Percentiles rank a stretch among this genome's conserved stretches.
Conservation (phyloP, 371 early-diverging fungal species). For the Thermomucor indicae-seudaticae region DNA sequence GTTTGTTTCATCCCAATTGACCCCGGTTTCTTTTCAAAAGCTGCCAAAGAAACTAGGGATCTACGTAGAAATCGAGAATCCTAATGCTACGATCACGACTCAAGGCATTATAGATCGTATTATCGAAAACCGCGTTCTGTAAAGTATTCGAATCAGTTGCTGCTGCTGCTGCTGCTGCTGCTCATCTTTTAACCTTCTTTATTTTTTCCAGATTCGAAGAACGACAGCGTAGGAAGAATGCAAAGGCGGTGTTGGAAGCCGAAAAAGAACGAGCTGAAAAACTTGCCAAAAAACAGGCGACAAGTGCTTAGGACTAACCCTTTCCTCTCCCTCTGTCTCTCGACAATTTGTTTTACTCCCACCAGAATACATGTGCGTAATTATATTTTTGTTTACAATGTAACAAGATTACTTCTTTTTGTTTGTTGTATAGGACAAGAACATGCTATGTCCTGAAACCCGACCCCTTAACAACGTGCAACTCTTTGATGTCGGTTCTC, state of each 20-base stretch:
- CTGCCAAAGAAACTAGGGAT: slow-evolving; percentile 73
- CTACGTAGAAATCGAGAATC: slow-evolving; percentile 72
- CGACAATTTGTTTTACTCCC: too few species aligned
- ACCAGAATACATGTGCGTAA: too few species aligned
- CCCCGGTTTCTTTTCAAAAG: slow-evolving; percentile 12
- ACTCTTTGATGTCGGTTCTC: too few species aligned
- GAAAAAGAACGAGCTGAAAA: slow-evolving; percentile 59
- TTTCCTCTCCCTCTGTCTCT: too few species aligned
- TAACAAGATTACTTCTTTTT: too few species aligned
- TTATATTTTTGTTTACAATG: too few species aligned
- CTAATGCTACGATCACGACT: slow-evolving; percentile 74
- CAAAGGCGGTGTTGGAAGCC: slow-evolving; percentile 62
- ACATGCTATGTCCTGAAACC: too few species aligned
- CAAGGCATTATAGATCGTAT: slow-evolving; percentile 84
- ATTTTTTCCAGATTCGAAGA: slow-evolving; percentile 50
- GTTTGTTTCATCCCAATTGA: too few species aligned
- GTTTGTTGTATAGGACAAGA: too few species aligned
- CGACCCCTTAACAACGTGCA: too few species aligned
- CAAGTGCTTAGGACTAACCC: too few species aligned
- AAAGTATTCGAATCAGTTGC: too few species aligned
- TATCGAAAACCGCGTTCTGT: slow-evolving; percentile 78
- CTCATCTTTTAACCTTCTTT: not conserved
- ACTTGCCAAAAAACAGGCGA: not conserved
- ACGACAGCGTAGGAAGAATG: slow-evolving; percentile 71
- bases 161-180: not conserved